Base-by-base conservation (phyloP, 257 asterid species). In the Datura wrightii region DNA sequence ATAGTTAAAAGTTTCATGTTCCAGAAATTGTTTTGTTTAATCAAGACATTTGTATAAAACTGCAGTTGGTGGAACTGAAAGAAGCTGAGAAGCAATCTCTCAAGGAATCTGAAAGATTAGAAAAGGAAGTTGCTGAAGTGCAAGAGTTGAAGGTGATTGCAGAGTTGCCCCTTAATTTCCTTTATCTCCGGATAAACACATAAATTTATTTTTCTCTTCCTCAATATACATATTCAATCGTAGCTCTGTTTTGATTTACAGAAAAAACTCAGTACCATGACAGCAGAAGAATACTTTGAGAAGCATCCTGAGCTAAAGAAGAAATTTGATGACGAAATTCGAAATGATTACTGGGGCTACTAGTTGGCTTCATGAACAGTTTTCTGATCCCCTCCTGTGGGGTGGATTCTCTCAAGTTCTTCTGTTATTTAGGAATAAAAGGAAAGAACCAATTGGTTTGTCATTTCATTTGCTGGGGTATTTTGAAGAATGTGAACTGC, bases 281-380 rank as follows among this genome's bases (percentile, higher is more conserved):
- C 98, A 63, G 98, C 98, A 42, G 99, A 96, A 36, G 99, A 96
- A 69, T 96, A 96, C 91, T 96, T 96, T 42, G 97, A 82, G 67
- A 94, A 96, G 93, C 97, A 92, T 86, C 99, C 99, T 3, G 99
- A 96, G 91, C 92, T 96, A 85, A 96, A 89, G 95, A 92, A 94
- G 96, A 89, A 86, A 78, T 89, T 89, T 31, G 92, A 89, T 42
- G 90, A 89, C 34, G 92, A 89, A 84, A 89, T 89, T 58, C 88
- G 90, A 70, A 87, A 89, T 13, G 92, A 89, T 41, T 84, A 89
- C 85, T 89, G 92, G 92, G 92, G 92, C 1, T 89, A 89, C 66
- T 89, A 67, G 13, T 31, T 50, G 60, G 66, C 60, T 53, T 4
- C 67, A 62, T 70, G 60, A 46, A 39, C 55, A 79, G 59, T 70